A percentile compares a stretch with the other conserved stretches of the same genome.
Conservation (phyloP, 805 yeast genomes). For the Spathaspora hagerdaliae region DNA sequence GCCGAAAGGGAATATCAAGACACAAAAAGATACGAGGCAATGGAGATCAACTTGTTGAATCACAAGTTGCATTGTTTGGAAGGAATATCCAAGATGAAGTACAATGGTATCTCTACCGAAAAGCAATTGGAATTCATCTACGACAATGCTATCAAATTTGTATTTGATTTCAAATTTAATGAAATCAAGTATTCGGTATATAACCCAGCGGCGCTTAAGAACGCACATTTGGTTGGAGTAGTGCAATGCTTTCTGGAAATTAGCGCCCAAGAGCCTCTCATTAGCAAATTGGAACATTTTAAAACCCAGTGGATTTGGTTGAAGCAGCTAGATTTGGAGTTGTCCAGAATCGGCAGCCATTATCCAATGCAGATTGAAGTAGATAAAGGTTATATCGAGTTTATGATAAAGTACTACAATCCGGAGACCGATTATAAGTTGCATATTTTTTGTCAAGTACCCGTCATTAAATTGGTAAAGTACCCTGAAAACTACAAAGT, state of each 20-base stretch:
- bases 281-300: constrained; percentile 16
- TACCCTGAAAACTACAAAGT: not conserved
- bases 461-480: not conserved
- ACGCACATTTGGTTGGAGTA: constrained; percentile 8
- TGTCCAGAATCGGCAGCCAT: constrained; percentile 24
- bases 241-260: not conserved
- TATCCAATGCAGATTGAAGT: constrained; percentile 20
- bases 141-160: not conserved
- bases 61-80: not conserved
- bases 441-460: constrained; percentile 1
- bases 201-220: constrained; percentile 3
- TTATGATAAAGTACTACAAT: constrained; percentile 14
- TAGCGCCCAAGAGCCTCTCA: not conserved
- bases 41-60: not conserved
- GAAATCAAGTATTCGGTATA: not conserved
- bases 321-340: constrained; percentile 22
- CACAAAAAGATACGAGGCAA: not conserved
- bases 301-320: constrained; percentile 16
- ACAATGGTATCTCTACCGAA: constrained; percentile 1
- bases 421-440: constrained; percentile 11
- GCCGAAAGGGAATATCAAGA: not conserved
- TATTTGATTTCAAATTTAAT: constrained; percentile 7
- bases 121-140: not conserved
- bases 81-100: not conserved
- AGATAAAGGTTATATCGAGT: constrained; percentile 6